A percentile compares a stretch with the other conserved stretches of the same genome.
Evolutionary conservation across 768 basidiomycete species (phyloP).

Genomic region (Zangia roseola): DNA sequence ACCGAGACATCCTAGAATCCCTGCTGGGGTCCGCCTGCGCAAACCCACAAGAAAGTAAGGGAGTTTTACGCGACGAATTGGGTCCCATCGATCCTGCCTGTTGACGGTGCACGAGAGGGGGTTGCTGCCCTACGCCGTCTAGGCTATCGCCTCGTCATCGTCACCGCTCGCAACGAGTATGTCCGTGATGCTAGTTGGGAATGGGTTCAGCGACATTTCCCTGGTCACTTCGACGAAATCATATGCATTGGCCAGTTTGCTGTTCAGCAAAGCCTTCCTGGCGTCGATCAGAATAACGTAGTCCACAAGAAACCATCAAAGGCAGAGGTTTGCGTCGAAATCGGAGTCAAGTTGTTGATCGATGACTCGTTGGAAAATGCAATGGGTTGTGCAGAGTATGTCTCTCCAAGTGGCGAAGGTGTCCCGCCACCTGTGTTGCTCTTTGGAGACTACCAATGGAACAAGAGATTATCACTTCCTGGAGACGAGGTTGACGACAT

Average conservation of each 20-base stretch:
- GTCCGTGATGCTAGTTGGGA: constrained; percentile 57
- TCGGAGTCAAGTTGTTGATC: constrained; percentile 65
- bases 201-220: constrained; percentile 68
- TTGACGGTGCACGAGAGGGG: constrained; percentile 63
- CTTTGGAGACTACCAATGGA: constrained; percentile 80
- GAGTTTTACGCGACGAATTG: constrained; percentile 55
- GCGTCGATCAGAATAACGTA: constrained; percentile 30
- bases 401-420: constrained; percentile 8
- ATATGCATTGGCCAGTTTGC: constrained; percentile 77
- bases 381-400: constrained; percentile 47
- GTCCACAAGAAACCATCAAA: constrained; percentile 60
- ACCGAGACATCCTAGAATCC: constrained; percentile 36
- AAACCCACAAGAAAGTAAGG: constrained; percentile 58
- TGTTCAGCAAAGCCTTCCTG: constrained; percentile 36
- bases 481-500: constrained; percentile 49
- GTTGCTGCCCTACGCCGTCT: constrained; percentile 52
- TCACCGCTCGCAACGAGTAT: constrained; percentile 67
- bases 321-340: constrained; percentile 65
- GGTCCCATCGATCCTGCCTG: constrained; percentile 47
- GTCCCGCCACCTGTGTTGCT: constrained; percentile 58
- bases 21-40: constrained; percentile 59
- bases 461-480: constrained; percentile 51
- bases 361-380: constrained; percentile 85
- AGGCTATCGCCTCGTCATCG: constrained; percentile 69
- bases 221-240: constrained; percentile 58